phyloP scores from a whole-genome alignment of 345 rosid species.

The Arabidopsis arenosa region DNA sequence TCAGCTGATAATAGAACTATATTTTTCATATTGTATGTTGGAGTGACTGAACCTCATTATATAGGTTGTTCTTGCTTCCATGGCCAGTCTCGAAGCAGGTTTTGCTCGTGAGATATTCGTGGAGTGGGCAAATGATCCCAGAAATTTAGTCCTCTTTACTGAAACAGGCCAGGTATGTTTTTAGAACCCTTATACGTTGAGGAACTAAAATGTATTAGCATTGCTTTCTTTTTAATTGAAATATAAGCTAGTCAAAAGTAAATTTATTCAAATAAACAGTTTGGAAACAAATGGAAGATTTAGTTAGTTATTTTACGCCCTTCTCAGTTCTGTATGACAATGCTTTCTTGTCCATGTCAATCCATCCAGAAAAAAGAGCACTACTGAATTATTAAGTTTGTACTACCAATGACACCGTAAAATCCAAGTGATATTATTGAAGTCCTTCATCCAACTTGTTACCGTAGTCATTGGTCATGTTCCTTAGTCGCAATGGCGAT shows the following conservation, averaged over 20 bases:
- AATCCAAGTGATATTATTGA: neutral
- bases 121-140: constrained; percentile 90
- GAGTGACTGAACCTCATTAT: constrained; percentile 36
- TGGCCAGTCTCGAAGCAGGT: constrained; percentile 98
- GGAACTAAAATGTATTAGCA: neutral
- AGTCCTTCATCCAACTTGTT: neutral
- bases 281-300: neutral
- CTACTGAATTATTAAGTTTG: neutral
- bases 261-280: neutral
- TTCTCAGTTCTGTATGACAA: neutral
- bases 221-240: neutral
- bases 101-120: constrained; percentile 95
- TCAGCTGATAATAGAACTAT: constrained; percentile 20
- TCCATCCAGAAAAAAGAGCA: neutral
- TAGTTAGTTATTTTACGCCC: neutral
- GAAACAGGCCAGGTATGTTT: constrained; percentile 92
- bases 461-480: neutral
- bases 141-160: constrained; percentile 87
- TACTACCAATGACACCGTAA: neutral
- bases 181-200: constrained; percentile 2
- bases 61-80: constrained; percentile 93
- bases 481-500: neutral
- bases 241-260: neutral
- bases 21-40: neutral
- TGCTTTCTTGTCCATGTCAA: neutral